These are phyloP conservation scores for Annona squamosa DNA, from an alignment of 164 flowering plant genomes.

Conservation along the genomic window DNA sequence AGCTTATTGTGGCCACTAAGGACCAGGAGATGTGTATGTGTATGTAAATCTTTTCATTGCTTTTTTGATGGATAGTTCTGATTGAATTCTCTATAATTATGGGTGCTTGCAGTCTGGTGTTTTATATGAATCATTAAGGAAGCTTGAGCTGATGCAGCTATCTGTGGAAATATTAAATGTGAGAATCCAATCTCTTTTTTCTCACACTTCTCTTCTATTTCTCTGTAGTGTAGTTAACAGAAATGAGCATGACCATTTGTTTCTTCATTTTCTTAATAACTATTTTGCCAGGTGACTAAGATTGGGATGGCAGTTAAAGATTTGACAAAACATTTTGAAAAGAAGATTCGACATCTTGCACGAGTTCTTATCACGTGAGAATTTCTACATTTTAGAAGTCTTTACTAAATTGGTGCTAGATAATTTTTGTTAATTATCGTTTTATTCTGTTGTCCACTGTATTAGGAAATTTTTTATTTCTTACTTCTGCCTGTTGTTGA, in stretches of 20 bases:
- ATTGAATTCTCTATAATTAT: background rate
- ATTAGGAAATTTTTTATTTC: too few species aligned
- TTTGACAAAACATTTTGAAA: slow-evolving; percentile 56
- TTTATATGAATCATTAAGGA: slow-evolving; percentile 65
- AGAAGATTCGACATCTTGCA: slow-evolving; percentile 52
- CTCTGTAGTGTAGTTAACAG: background rate
- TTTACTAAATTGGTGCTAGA: too few species aligned
- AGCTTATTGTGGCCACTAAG: background rate
- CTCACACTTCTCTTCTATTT: background rate
- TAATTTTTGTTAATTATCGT: too few species aligned
- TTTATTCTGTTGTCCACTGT: background rate
- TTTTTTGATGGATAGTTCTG: background rate
- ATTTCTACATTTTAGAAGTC: background rate
- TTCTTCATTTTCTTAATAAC: too few species aligned
- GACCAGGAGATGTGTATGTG: background rate
- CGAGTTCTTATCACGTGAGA: slow-evolving; percentile 60
- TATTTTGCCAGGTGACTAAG: slow-evolving; percentile 58
- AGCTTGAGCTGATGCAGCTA: slow-evolving; percentile 71
- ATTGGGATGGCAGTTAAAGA: slow-evolving; percentile 82
- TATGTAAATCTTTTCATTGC: background rate
- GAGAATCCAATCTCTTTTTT: background rate
- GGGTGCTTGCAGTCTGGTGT: slow-evolving; percentile 49
- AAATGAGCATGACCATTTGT: background rate
- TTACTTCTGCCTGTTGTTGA: too few species aligned
- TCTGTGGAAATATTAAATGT: slow-evolving; percentile 69